phyloP scores from a whole-genome alignment of 306 rosid genomes.

The Cotoneaster glaucophyllus region DNA sequence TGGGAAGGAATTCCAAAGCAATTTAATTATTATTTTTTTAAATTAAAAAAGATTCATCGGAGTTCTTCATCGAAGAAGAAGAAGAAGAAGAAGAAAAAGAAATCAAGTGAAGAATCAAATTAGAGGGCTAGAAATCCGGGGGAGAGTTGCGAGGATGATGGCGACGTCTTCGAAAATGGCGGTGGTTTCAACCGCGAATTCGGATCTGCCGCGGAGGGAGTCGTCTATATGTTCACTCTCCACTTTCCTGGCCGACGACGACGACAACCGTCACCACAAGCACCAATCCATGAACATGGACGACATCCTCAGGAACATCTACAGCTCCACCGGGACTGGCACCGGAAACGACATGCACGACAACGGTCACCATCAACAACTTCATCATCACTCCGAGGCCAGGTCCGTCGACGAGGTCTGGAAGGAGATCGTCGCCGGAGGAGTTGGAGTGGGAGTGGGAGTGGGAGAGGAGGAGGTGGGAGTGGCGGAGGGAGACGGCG shows the following conservation, averaged over 20 bases:
- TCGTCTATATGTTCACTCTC: conserved; percentile 60
- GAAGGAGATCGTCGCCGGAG: conserved; percentile 54
- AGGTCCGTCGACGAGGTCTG: conserved; percentile 62
- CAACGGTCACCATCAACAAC: conserved; percentile 1
- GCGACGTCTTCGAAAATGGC: conserved; percentile 66
- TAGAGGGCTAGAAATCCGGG: conserved; percentile 35
- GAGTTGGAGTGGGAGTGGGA: conserved; percentile 1
- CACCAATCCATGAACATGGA: conserved; percentile 54
- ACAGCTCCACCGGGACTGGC: conserved; percentile 6
- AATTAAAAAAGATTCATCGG: not conserved
- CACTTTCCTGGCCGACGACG: conserved; percentile 35
- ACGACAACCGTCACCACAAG: conserved; percentile 14
- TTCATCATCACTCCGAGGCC: not conserved
- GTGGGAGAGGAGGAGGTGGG: not conserved
- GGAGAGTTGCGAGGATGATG: conserved; percentile 30
- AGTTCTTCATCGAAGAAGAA: not conserved
- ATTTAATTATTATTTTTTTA: not conserved
- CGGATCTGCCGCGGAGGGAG: conserved; percentile 70
- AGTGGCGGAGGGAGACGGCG: conserved; percentile 9
- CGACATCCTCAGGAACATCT: conserved; percentile 58
- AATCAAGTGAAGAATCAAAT: not conserved
- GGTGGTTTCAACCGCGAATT: conserved; percentile 41
- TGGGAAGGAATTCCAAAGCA: not conserved
- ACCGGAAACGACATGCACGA: not conserved
- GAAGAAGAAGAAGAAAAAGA: too few relatives aligned